phyloP scores from a whole-genome alignment of 352 stramenopile genomes.

The Globisporangium paroecandrum region DNA sequence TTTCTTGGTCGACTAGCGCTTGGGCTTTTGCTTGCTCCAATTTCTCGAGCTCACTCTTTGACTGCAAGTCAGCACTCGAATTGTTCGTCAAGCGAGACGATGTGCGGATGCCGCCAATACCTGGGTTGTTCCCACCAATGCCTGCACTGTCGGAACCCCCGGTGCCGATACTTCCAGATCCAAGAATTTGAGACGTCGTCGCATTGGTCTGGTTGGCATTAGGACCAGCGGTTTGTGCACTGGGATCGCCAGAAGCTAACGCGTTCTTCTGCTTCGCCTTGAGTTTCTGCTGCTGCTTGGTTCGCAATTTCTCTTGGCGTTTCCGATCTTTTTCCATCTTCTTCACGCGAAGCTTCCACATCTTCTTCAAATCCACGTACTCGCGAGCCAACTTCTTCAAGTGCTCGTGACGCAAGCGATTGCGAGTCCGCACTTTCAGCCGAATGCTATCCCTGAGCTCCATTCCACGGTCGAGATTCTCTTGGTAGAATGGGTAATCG shows the following conservation, averaged over 20 bases:
- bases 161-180: conserved; percentile 26
- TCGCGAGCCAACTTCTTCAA: conserved; percentile 71
- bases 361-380: conserved; percentile 78
- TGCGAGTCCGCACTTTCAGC: conserved; percentile 58
- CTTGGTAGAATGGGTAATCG: conserved; percentile 74
- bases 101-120: conserved; percentile 42
- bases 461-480: conserved; percentile 55
- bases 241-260: conserved; percentile 18
- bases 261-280: conserved; percentile 45
- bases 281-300: conserved; percentile 64
- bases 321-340: conserved; percentile 87
- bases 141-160: conserved; percentile 12
- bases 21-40: conserved; percentile 77
- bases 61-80: conserved; percentile 67
- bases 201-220: conserved; percentile 27
- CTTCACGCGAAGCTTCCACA: conserved; percentile 83
- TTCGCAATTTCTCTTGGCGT: conserved; percentile 73
- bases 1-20: conserved; percentile 73
- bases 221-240: conserved; percentile 1
- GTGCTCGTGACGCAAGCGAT: conserved; percentile 61
- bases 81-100: conserved; percentile 87
- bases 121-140: conserved; percentile 16
- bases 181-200: conserved; percentile 35
- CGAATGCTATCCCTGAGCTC: conserved; percentile 52
- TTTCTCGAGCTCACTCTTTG: conserved; percentile 75